Evolutionary conservation across 306 rosid species (phyloP), one percentile per base, ranked within the genome.

Genomic region (Cyclanthera cordifolia): DNA sequence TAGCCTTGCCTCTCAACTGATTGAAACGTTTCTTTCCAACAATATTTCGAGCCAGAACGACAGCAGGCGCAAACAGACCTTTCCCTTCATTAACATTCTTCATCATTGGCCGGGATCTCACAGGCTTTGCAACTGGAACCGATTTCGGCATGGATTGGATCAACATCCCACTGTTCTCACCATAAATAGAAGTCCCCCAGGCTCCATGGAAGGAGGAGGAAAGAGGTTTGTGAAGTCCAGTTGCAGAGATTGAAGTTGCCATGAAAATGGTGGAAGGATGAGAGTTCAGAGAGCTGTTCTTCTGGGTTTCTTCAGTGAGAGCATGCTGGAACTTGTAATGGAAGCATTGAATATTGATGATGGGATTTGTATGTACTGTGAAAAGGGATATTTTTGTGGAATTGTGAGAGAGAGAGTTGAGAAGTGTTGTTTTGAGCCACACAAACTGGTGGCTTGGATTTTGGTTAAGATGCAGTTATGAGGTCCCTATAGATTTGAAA

Each of bases 71-170:
- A 82, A 94, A 94, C 5, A 94, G 0, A 21, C 99, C 99, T 73
- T 88, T 94, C 72, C 99, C 99, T 79, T 94, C 99, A 69, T 94
- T 94, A 56, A 94, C 16, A 75, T 94, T 94, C 88, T 88, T 94
- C 99, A 94, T 94, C 90, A 94, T 79, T 3, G 97, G 95, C 58
- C 79, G 89, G 43, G 72, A 73, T 73, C 97, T 78, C 64, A 81
- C 67, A 0, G 87, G 80, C 67, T 83, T 88, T 14, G 84, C 85
- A 17, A 83, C 78, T 34, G 87, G 76, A 76, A 88, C 86, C 8
- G 79, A 88, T 6, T 76, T 70, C 20, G 85, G 81, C 7, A 79
- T 91, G 70, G 95, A 76, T 67, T 76, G 86, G 2, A 19, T 78
- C 71, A 90, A n/a, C 82, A 68, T 19, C 55, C 50, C n/a, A 30